These are phyloP conservation scores for Oryza meyeriana DNA, from an alignment of 176 grass and related monocot genomes.

Conservation along the genomic window DNA sequence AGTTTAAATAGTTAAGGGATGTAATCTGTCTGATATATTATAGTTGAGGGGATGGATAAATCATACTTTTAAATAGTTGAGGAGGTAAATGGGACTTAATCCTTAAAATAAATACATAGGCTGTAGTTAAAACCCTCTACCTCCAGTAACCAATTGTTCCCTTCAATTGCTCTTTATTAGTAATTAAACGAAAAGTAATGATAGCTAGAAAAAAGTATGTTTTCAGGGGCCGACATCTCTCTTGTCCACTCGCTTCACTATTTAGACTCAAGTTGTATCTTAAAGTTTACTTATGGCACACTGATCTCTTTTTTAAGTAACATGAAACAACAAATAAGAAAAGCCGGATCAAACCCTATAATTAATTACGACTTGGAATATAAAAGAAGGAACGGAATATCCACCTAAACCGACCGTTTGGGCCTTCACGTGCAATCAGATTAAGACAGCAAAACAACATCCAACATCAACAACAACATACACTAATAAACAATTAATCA, in stretches of 20 bases:
- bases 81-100: too few species aligned
- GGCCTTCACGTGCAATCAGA: conserved; percentile 6
- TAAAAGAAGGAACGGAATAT: not conserved
- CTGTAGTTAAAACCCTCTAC: too few species aligned
- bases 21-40: too few species aligned
- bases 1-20: too few species aligned
- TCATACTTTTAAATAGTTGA: too few species aligned
- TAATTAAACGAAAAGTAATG: too few species aligned
- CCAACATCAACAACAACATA: not conserved
- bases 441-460: not conserved
- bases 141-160: too few species aligned
- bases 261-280: not conserved
- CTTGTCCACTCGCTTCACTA: not conserved
- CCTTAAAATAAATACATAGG: too few species aligned
- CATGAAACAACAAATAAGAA: not conserved
- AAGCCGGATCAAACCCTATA: not conserved
- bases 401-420: conserved; percentile 29
- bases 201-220: not conserved
- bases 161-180: too few species aligned
- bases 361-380: not conserved
- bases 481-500: not conserved
- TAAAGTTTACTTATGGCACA: not conserved
- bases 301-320: too few species aligned
- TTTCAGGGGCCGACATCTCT: not conserved
- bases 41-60: too few species aligned